Conservation (phyloP, 1,284 basidiomycete species). For the Anthracocystis walkeri region DNA sequence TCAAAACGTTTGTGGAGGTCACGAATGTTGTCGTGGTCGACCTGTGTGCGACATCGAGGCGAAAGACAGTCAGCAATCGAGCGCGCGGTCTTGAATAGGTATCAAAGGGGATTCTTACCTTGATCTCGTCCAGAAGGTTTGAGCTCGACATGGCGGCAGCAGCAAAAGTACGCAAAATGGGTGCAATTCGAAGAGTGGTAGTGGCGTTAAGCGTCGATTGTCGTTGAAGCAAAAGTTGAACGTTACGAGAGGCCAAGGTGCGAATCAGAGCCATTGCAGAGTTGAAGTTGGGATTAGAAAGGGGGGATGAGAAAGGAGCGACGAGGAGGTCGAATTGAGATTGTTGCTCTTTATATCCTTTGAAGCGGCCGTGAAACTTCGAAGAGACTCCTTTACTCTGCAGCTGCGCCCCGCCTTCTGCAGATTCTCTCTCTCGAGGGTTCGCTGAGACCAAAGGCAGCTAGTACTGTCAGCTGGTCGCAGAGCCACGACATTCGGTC, state of each 20-base stretch:
- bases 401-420: too few relatives aligned
- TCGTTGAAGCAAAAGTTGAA: constrained; percentile 1
- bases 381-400: not conserved
- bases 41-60: constrained; percentile 8
- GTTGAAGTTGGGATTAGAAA: not conserved
- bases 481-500: not conserved
- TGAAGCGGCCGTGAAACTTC: not conserved
- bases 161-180: constrained; percentile 11
- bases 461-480: not conserved
- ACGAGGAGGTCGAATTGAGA: not conserved
- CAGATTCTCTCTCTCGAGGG: too few relatives aligned
- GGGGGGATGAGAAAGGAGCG: not conserved
- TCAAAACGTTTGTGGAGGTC: constrained; percentile 44
- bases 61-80: not conserved
- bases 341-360: constrained; percentile 1
- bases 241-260: constrained; percentile 13
- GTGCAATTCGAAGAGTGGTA: not conserved
- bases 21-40: constrained; percentile 57
- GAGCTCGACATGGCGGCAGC: constrained; percentile 18
- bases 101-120: constrained; percentile 13
- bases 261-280: constrained; percentile 20
- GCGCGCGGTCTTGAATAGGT: not conserved
- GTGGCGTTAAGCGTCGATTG: not conserved
- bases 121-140: constrained; percentile 32
- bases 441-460: too few relatives aligned